A percentile compares a stretch with the other conserved stretches of the same genome.
phyloP scores from a whole-genome alignment of 1,139 yeast species.

The Wickerhamomyces sp. region DNA sequence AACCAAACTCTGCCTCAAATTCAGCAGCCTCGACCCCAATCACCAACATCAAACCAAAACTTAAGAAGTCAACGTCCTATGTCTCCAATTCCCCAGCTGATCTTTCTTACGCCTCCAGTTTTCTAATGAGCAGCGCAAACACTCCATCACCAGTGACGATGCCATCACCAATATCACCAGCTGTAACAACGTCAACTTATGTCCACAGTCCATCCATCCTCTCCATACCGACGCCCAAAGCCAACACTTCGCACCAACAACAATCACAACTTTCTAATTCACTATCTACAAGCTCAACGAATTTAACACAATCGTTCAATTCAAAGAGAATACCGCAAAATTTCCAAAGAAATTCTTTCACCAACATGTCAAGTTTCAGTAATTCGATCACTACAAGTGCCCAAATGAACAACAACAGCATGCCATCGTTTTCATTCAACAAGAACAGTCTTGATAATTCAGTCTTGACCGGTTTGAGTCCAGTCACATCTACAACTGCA shows the following conservation, averaged over 20 bases:
- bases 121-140: constrained; percentile 15
- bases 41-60: background rate
- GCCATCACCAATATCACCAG: constrained; percentile 22
- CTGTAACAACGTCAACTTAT: constrained; percentile 6
- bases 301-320: constrained; percentile 21
- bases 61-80: constrained; percentile 4
- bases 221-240: constrained; percentile 1
- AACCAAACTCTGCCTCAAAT: constrained; percentile 11
- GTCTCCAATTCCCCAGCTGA: constrained; percentile 9
- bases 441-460: background rate
- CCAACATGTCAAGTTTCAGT: background rate
- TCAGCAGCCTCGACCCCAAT: constrained; percentile 1
- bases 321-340: constrained; percentile 24
- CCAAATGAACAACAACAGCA: background rate
- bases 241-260: constrained; percentile 12
- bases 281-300: no score
- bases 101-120: constrained; percentile 8
- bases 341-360: constrained; percentile 9
- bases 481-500: background rate
- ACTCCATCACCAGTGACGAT: constrained; percentile 21
- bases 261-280: no score
- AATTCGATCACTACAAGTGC: no score
- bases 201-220: constrained; percentile 2
- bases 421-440: background rate
- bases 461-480: constrained; percentile 1